Percentiles rank a stretch among this genome's conserved stretches.
phyloP scores from a whole-genome alignment of 768 basidiomycete genomes.

The Leccinum truebloodii region DNA sequence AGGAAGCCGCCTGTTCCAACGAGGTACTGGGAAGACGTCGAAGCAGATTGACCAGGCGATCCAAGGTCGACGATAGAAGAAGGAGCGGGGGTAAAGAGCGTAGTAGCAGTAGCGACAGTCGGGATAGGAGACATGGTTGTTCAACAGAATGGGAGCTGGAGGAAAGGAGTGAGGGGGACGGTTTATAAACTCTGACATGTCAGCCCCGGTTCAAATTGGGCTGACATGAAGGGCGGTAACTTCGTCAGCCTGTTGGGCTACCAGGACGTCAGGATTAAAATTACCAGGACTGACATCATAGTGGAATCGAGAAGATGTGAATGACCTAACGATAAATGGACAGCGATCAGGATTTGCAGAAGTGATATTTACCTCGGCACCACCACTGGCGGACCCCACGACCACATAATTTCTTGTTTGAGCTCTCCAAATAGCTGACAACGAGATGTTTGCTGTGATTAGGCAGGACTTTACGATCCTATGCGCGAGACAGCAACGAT shows the following conservation, averaged over 20 bases:
- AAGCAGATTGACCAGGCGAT: background rate
- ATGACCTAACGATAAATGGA: too few relatives aligned
- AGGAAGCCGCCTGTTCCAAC: slow-evolving; percentile 18
- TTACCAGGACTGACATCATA: background rate
- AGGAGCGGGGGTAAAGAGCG: background rate
- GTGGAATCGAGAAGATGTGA: background rate
- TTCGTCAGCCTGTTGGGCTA: slow-evolving; percentile 11
- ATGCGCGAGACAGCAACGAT: too few relatives aligned
- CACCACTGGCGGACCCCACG: too few relatives aligned
- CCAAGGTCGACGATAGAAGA: background rate
- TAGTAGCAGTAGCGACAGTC: slow-evolving; percentile 9
- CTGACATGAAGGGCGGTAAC: background rate
- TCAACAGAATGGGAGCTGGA: slow-evolving; percentile 4
- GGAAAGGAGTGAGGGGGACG: background rate
- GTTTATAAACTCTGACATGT: slow-evolving; percentile 10
- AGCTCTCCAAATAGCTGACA: too few relatives aligned
- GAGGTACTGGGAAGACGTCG: background rate
- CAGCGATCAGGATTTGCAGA: too few relatives aligned
- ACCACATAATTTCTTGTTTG: too few relatives aligned
- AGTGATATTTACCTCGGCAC: too few relatives aligned
- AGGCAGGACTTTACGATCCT: too few relatives aligned
- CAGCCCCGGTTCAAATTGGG: background rate
- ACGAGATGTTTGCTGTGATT: too few relatives aligned
- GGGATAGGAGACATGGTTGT: slow-evolving; percentile 21
- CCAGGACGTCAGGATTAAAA: background rate